Base-by-base conservation (phyloP, 2,329 filamentous ascomycete genomes). In the Penicillium sp. region DNA sequence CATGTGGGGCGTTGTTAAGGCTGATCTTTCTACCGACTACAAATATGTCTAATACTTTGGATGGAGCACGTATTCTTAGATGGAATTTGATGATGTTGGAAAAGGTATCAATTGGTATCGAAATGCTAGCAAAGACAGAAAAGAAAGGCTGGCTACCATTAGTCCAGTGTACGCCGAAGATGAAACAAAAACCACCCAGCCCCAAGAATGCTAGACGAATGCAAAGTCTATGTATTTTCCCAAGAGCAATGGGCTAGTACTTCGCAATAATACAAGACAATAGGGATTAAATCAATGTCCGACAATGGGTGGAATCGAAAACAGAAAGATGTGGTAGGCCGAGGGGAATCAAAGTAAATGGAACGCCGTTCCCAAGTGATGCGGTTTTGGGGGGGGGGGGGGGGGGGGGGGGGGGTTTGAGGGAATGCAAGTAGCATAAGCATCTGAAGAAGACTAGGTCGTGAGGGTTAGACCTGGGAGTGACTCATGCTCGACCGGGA, bases 401-500 rank as follows among this genome's bases (percentile, higher is more conserved):
- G 18, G n/a, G n/a, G n/a, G n/a, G n/a, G n/a, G n/a, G n/a, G n/a
- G n/a, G 2, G 18, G 18, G 3, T 21, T 10, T 24, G 13, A 10
- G 41, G n/a, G 12, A 21, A 28, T 6, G n/a, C 23, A 15, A 9
- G 15, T 6, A 6, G 18, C 23, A 12, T 15, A 6, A 6, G 18
- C 23, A 12, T 15, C 3, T 42, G 12, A 29, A 9, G 12, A 26
- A 12, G 4, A 21, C 3, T 7, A 34, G 16, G 8, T 28, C 24
- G 31, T 29, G 26, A 34, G 10, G 15, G 36, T 56, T 49, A 63
- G 2, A 54, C 57, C n/a, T 58, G 57, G 13, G 62, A 65, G 36
- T 67, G 65, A 50, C 68, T 70, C 31, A 64, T 64, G 49, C 68
- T 71, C 15, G 72, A 72, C 42, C 69, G 66, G 41, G 71, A 72